Base-by-base conservation (phyloP, 192 early-diverging fungal genomes). In the Gaertneriomyces sp. region DNA sequence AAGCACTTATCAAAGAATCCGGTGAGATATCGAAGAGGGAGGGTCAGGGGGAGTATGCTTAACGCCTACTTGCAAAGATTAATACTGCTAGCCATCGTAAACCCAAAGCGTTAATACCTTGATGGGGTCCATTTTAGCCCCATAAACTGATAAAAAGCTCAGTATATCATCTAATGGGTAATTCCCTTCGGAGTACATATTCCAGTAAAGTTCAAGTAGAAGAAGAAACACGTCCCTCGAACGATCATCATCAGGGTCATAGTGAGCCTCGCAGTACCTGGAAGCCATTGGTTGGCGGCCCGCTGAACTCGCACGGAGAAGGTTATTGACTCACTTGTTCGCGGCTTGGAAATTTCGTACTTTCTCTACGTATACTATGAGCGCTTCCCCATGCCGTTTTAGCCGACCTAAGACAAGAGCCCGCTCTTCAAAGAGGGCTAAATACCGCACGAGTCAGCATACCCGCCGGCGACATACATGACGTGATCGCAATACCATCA, bases 371-470 rank as follows among this genome's bases (percentile, higher is more conserved):
- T 91, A 88, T 61, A 95, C 85, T 49, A 79, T 72, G 25, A 98
- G 74, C 4, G 93, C 90, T 61, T 98, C 91, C 56, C 88, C 88
- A 60, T 95, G 93, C 51, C 90, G 87, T 8, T 88, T 89, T 57
- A 97, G 85, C 47, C 90, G 77, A 66, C 89, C 86, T 6, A 97
- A 78, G 8, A 95, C 74, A 40, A 91, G 77, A 0, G 89, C 89
- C 7, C 90, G 79, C 71, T 94, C 94, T 66, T 92, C 90, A 67
- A 83, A 91, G 45, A 93, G 79, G 42, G 76, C 89, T 90, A 53
- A 43, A 43, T 3, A 41, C 43, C 6, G 60, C 0, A n/a, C 60
- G 17, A 39, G 42, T 10, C 42, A 64, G 19, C 8, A 11, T n/a
- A 42, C 52, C 11, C 6, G 17, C 49, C 42, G 6, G 16, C 16